phyloP scores from a whole-genome alignment of 2,329 filamentous ascomycete species.

The Periconia digitata region DNA sequence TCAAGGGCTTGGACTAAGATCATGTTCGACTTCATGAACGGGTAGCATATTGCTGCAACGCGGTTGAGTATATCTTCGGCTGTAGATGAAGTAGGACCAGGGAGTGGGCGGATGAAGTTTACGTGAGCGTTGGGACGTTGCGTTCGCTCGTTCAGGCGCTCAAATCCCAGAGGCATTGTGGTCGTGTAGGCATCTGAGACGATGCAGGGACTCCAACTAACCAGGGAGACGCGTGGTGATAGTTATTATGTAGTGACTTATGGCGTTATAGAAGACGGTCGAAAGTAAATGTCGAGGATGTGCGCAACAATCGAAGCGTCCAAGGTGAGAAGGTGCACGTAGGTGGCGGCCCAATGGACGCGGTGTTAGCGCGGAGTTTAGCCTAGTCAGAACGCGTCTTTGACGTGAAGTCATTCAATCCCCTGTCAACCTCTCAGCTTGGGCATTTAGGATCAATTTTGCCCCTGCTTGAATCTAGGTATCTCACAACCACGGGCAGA shows the following conservation, averaged over 20 bases:
- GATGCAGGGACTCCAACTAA: neutral
- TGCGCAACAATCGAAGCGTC: neutral
- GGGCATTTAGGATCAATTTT: too few species aligned
- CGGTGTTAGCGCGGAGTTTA: neutral
- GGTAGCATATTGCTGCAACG: constrained; percentile 69
- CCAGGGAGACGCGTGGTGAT: too few species aligned
- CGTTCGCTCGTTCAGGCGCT: constrained; percentile 74
- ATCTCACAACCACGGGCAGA: too few species aligned
- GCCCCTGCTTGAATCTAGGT: too few species aligned
- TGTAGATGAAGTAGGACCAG: constrained; percentile 52
- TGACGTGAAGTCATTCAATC: neutral
- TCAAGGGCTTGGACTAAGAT: constrained; percentile 62
- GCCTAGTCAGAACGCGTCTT: neutral
- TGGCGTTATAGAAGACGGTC: neutral
- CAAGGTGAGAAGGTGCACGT: constrained; percentile 46
- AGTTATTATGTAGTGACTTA: too few species aligned
- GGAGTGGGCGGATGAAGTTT: constrained; percentile 80
- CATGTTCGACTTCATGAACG: constrained; percentile 54
- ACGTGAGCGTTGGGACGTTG: constrained; percentile 77
- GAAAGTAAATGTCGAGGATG: neutral
- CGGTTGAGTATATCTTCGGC: constrained; percentile 40
- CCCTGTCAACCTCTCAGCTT: neutral
- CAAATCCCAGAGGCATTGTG: constrained; percentile 74
- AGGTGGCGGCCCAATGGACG: constrained; percentile 57
- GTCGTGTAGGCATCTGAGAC: neutral